These are phyloP conservation scores for Calocybe indica DNA, from an alignment of 768 basidiomycete species.

Conservation along the genomic window DNA sequence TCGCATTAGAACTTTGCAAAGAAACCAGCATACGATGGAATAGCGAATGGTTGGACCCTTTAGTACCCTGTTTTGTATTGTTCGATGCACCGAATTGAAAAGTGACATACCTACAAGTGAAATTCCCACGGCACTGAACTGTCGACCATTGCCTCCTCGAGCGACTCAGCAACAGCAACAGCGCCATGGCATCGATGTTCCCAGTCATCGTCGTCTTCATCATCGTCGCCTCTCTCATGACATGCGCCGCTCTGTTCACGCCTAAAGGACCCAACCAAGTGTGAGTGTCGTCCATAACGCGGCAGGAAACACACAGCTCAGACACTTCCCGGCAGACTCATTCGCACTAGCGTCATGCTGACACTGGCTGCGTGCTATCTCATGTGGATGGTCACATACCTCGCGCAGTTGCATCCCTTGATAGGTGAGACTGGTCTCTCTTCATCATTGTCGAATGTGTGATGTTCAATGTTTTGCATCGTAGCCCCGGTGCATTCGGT, in stretches of 20 bases:
- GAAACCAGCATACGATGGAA: slow-evolving; percentile 43
- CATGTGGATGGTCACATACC: slow-evolving; percentile 97
- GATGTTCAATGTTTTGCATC: background rate
- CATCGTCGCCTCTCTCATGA: slow-evolving; percentile 59
- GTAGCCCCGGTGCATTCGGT: background rate
- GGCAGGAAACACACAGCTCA: background rate
- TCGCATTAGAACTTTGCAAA: slow-evolving; percentile 26
- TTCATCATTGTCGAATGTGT: background rate
- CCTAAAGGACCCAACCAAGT: slow-evolving; percentile 90
- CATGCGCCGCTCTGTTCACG: slow-evolving; percentile 56
- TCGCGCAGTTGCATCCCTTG: slow-evolving; percentile 90
- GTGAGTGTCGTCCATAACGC: slow-evolving; percentile 39
- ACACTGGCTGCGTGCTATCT: slow-evolving; percentile 82
- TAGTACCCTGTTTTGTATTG: background rate
- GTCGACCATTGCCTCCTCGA: background rate
- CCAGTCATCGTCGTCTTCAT: slow-evolving; percentile 66
- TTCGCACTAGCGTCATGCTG: slow-evolving; percentile 77
- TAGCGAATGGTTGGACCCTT: slow-evolving; percentile 26
- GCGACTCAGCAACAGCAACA: background rate
- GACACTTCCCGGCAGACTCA: slow-evolving; percentile 46
- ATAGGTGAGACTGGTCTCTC: slow-evolving; percentile 50
- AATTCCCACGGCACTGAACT: background rate
- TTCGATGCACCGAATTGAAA: too few relatives aligned
- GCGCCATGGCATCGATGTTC: slow-evolving; percentile 61
- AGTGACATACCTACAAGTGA: background rate